Evolutionary conservation across 805 yeast species (phyloP).

Genomic region (Schwanniomyces vanrijiae): DNA sequence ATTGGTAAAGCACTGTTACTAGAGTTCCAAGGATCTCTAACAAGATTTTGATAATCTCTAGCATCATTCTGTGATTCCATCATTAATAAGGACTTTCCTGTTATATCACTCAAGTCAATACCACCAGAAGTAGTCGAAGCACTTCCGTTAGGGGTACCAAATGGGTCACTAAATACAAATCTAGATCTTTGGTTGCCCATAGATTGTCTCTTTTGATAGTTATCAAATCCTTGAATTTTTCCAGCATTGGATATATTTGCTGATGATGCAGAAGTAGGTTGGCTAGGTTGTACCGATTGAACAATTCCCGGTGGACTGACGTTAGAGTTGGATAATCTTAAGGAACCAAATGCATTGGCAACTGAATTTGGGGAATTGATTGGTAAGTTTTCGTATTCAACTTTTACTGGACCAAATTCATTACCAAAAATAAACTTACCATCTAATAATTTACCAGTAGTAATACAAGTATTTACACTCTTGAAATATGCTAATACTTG

Average conservation of each 20-base stretch:
- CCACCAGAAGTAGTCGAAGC: conserved; percentile 14
- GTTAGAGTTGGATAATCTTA: conserved; percentile 26
- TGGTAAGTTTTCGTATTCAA: conserved; percentile 28
- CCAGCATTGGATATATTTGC: background rate
- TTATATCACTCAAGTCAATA: conserved; percentile 34
- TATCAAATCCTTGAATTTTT: conserved; percentile 17
- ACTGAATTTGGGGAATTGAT: conserved; percentile 13
- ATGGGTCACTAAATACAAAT: conserved; percentile 68
- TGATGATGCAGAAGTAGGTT: conserved; percentile 10
- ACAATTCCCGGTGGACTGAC: conserved; percentile 33
- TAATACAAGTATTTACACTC: conserved; percentile 37
- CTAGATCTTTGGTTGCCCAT: conserved; percentile 63
- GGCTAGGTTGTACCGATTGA: conserved; percentile 6
- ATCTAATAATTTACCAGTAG: conserved; percentile 40
- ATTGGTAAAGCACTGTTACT: conserved; percentile 9
- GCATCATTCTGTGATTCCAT: conserved; percentile 49
- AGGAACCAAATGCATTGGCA: conserved; percentile 21
- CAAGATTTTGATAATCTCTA: conserved; percentile 46
- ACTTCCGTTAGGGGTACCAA: conserved; percentile 13
- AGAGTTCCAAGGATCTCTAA: conserved; percentile 46
- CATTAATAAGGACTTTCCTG: conserved; percentile 44
- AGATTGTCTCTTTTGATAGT: conserved; percentile 50
- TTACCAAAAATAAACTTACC: conserved; percentile 40
- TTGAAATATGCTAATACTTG: conserved; percentile 35
- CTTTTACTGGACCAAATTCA: conserved; percentile 35